Evolutionary conservation across 2,329 filamentous ascomycete genomes (phyloP).

Genomic region (Sporothrix inflata): DNA sequence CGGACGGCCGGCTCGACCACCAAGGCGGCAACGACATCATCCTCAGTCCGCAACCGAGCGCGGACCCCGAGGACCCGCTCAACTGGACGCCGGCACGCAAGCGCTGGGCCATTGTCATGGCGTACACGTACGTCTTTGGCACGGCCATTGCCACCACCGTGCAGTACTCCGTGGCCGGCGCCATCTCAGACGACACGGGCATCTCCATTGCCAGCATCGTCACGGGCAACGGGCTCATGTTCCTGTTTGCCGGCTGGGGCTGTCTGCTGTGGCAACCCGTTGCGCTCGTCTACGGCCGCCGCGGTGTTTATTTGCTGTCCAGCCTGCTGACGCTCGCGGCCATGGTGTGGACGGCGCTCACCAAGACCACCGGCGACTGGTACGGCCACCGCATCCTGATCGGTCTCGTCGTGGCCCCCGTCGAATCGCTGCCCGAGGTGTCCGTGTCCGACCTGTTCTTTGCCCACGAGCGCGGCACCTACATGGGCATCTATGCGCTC

Average conservation of each 20-base stretch:
- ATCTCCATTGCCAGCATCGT: constrained; percentile 50
- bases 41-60: constrained; percentile 45
- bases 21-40: constrained; percentile 43
- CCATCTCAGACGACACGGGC: constrained; percentile 51
- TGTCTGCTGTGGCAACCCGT: constrained; percentile 54
- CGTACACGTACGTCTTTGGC: constrained; percentile 36
- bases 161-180: constrained; percentile 54
- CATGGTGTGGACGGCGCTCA: constrained; percentile 46
- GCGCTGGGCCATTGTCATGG: constrained; percentile 44
- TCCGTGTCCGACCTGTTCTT: constrained; percentile 37
- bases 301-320: constrained; percentile 36
- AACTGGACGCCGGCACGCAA: constrained; percentile 58
- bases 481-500: constrained; percentile 50
- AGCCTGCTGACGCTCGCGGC: constrained; percentile 39
- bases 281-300: constrained; percentile 48
- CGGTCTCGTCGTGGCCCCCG: constrained; percentile 50
- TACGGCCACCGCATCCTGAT: constrained; percentile 50
- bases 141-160: constrained; percentile 53
- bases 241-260: constrained; percentile 50
- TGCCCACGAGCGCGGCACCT: constrained; percentile 40
- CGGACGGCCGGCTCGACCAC: constrained; percentile 37
- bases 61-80: constrained; percentile 55
- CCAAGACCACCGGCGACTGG: constrained; percentile 48
- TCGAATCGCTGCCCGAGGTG: constrained; percentile 52
- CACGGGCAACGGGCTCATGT: constrained; percentile 53